Percentiles rank a stretch among this genome's conserved stretches.
phyloP scores from a whole-genome alignment of 2,329 filamentous ascomycete genomes.

The Aspergillus ibericus region DNA sequence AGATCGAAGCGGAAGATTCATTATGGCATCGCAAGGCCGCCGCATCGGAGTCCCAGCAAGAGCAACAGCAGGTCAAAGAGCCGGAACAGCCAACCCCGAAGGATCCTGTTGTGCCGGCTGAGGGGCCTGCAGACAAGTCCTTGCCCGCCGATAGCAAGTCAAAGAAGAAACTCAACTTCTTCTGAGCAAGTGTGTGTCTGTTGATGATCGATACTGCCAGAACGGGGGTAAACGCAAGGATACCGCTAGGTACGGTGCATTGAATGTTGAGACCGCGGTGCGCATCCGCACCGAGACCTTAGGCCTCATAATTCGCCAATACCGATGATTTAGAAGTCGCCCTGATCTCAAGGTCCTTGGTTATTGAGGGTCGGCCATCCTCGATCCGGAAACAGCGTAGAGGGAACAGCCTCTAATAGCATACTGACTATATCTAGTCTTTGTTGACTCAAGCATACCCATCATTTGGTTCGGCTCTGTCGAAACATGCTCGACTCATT shows the following conservation, averaged over 20 bases:
- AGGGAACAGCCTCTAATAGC: background rate
- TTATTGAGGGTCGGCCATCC: background rate
- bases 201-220: background rate
- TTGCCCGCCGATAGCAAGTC: slow-evolving; percentile 16
- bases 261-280: background rate
- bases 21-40: slow-evolving; percentile 34
- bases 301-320: background rate
- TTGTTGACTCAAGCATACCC: background rate
- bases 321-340: background rate
- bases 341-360: background rate
- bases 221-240: background rate
- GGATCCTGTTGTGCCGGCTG: slow-evolving; percentile 15
- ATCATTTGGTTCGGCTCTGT: background rate
- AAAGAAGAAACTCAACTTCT: slow-evolving; percentile 32
- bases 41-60: background rate
- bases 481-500: background rate
- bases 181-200: slow-evolving; percentile 17
- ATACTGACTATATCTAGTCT: background rate
- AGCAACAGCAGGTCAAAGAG: background rate
- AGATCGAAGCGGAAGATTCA: slow-evolving; percentile 43
- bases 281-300: background rate
- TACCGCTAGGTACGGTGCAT: background rate
- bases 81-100: slow-evolving; percentile 8
- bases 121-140: slow-evolving; percentile 12
- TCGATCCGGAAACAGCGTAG: background rate